Percentiles rank a stretch among this genome's conserved stretches.
Evolutionary conservation across 106 monocot genomes (phyloP).

Genomic region (Gastrodia elata): DNA sequence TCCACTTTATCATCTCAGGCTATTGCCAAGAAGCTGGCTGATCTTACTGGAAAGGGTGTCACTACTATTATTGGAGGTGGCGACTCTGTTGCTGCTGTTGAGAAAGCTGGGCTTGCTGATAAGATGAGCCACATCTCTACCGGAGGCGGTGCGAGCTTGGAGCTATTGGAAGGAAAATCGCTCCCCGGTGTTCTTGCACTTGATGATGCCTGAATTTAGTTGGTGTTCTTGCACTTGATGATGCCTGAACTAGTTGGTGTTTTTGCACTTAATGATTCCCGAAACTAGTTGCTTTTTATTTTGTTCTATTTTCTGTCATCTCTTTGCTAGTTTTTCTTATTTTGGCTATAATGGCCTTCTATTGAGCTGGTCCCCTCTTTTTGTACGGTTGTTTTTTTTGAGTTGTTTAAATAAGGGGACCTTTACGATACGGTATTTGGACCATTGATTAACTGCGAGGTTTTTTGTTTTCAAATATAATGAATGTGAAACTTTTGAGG

Average conservation of each 20-base stretch:
- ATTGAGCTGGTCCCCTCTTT: neutral
- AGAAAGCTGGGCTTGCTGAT: constrained; percentile 50
- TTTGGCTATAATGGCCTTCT: neutral
- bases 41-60: constrained; percentile 33
- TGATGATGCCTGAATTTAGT: constrained; percentile 36
- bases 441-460: neutral
- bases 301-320: neutral
- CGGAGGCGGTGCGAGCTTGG: constrained; percentile 58
- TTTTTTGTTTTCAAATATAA: neutral
- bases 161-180: constrained; percentile 46
- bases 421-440: too few species aligned
- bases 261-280: constrained; percentile 51
- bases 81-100: constrained; percentile 56
- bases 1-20: constrained; percentile 21
- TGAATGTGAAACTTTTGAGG: neutral
- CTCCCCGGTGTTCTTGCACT: constrained; percentile 68
- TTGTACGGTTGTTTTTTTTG: neutral
- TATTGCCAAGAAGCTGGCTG: constrained; percentile 56
- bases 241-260: constrained; percentile 47
- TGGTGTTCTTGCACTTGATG: constrained; percentile 61
- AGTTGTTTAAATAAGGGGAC: neutral
- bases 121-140: constrained; percentile 73
- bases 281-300: neutral
- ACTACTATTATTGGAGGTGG: constrained; percentile 60
- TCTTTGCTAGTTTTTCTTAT: neutral